Conservation (phyloP, 129 eudicot species). For the Solidago caesia region DNA sequence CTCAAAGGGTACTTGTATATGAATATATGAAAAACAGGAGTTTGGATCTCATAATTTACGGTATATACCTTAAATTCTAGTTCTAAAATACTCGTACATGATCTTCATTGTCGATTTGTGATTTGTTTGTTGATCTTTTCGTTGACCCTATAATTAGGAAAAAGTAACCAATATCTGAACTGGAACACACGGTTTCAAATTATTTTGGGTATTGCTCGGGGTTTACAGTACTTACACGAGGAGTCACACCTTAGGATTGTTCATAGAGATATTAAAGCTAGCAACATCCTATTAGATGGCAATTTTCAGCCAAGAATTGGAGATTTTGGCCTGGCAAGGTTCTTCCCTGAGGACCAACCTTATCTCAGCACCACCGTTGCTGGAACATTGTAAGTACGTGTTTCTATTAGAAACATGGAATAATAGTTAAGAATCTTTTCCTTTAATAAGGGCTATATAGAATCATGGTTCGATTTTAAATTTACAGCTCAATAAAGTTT, state of each 20-base stretch:
- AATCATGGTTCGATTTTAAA: neutral
- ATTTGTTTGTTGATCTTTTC: neutral
- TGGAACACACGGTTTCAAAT: slow-evolving; percentile 66
- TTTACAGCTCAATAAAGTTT: neutral
- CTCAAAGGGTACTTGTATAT: slow-evolving; percentile 67
- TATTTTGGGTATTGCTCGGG: slow-evolving; percentile 65
- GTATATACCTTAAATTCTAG: slow-evolving; percentile 27
- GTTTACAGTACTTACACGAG: slow-evolving; percentile 72
- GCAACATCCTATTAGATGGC: slow-evolving; percentile 65
- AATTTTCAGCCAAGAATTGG: slow-evolving; percentile 73
- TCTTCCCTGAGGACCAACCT: slow-evolving; percentile 78
- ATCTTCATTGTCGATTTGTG: slow-evolving; percentile 4
- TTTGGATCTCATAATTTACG: slow-evolving; percentile 57
- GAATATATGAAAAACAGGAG: slow-evolving; percentile 77
- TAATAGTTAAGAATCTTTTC: neutral
- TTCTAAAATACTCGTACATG: slow-evolving; percentile 10
- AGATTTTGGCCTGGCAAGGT: slow-evolving; percentile 77
- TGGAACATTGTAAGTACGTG: slow-evolving; percentile 60
- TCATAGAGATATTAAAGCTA: slow-evolving; percentile 79
- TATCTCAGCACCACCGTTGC: slow-evolving; percentile 75
- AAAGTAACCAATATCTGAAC: slow-evolving; percentile 42
- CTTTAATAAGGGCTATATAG: neutral
- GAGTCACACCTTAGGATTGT: slow-evolving; percentile 73
- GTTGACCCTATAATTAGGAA: slow-evolving; percentile 39
- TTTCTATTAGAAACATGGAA: neutral